Evolutionary conservation across 169 alveolate species (phyloP).

Genomic region (Amoebophrya sp.): DNA sequence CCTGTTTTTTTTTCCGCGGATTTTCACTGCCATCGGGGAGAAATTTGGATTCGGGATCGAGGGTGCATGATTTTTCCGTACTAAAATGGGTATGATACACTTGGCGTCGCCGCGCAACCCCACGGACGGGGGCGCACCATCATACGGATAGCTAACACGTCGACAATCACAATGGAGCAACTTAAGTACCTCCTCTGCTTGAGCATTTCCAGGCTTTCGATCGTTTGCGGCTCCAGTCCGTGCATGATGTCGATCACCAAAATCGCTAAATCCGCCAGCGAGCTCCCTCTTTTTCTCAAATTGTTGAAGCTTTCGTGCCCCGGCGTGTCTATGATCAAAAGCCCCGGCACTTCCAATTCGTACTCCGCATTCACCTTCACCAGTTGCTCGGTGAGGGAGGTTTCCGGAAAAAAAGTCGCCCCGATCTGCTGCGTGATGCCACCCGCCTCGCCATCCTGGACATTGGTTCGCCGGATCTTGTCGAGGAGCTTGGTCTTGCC

Average conservation of each 20-base stretch:
- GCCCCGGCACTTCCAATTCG: constrained; percentile 81
- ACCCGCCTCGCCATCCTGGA: constrained; percentile 98
- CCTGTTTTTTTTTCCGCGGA: constrained; percentile 57
- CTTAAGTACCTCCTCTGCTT: constrained; percentile 8
- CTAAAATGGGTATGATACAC: too few species aligned
- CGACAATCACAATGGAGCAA: too few species aligned
- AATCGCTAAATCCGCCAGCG: constrained; percentile 95
- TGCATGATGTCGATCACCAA: constrained; percentile 98
- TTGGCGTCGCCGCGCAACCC: too few species aligned
- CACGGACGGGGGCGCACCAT: too few species aligned
- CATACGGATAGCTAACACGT: too few species aligned
- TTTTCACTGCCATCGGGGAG: too few species aligned
- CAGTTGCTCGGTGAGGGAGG: background rate
- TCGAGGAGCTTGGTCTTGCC: constrained; percentile 98
- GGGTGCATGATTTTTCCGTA: too few species aligned
- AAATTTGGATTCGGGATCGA: too few species aligned
- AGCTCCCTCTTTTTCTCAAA: constrained; percentile 96
- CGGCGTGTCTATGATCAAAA: constrained; percentile 97
- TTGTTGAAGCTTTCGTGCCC: constrained; percentile 97
- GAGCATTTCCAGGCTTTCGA: constrained; percentile 73
- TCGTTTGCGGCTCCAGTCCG: constrained; percentile 96
- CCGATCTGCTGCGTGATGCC: constrained; percentile 99
- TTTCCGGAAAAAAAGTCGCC: constrained; percentile 97
- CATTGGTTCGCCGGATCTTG: constrained; percentile 94
- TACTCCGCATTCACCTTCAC: constrained; percentile 31